Conservation (phyloP, 768 basidiomycete species). For the Boletus pseudo-olivaceus region DNA sequence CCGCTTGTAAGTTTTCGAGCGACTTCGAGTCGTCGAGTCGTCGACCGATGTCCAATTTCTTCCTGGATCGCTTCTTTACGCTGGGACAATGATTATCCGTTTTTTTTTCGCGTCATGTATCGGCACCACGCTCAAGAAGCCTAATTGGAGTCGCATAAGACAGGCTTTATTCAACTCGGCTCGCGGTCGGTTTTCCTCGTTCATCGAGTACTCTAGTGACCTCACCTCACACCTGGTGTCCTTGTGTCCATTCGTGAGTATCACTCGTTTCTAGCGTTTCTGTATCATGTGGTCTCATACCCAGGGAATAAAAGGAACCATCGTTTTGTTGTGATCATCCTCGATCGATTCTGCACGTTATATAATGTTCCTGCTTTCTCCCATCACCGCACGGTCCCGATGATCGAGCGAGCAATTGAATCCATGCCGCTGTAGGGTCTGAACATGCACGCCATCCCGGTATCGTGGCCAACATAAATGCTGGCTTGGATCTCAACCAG, state of each 20-base stretch:
- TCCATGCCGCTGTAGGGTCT: neutral
- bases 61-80: no score
- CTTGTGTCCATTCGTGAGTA: no score
- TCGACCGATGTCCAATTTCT: no score
- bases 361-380: neutral
- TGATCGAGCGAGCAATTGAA: neutral
- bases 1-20: no score
- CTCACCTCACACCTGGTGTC: no score
- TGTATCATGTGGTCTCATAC: neutral
- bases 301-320: no score
- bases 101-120: no score
- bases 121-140: neutral
- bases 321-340: neutral
- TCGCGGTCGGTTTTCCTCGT: neutral
- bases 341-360: neutral
- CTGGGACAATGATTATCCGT: no score
- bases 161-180: no score
- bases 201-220: no score
- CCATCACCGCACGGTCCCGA: neutral
- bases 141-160: no score
- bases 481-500: neutral
- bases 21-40: no score
- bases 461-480: neutral
- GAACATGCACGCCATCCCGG: neutral
- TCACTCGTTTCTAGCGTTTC: neutral